Base-by-base conservation (phyloP, 352 stramenopile species). In the Phytophthora syringae region DNA sequence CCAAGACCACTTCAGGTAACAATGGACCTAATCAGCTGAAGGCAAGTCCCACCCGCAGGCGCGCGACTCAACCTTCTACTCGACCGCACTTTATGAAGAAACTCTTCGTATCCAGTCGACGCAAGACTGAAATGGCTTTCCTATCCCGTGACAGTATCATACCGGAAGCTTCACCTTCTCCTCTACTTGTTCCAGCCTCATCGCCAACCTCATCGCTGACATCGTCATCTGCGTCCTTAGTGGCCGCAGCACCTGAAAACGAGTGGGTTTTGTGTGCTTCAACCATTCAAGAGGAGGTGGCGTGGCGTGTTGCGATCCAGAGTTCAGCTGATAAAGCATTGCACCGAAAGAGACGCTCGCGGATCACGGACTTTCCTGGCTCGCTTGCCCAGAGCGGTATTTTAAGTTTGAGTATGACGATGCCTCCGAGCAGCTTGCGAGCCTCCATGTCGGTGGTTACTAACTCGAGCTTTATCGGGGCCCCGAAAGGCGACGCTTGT, bases 251-350 rank as follows among this genome's bases (percentile, higher is more conserved):
- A 28, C 60, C 63, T 45, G 67, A 76, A 52, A 79, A 61, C 25
- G 83, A 86, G n/a, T 94, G 86, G 86, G 87, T 92, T 10, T 67
- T 92, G 45, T 92, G 82, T 34, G 84, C 83, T 40, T 77, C 64
- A 13, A 81, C 61, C 2, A 82, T 90, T 42, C 72, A 88, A 24
- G 83, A 94, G 37, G 83, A 94, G 44, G 62, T 77, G 12, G 72
- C 74, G 15, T 94, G 86, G 86, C 84, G 76, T 18, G 70, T 71
- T 45, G 84, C 84, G 4, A 77, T 94, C 16, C 86, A 94, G 48
- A 67, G 80, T 9, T 88, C 83, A 15, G 86, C 86, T 0, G 86
- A 94, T 50, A 83, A 85, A 20, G 81, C 83, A n/a, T 44, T 92
- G 39, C 63, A 84, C 34, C 80, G 77, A 5, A 78, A 82, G 53